A percentile compares a stretch with the other conserved stretches of the same genome.
Conservation (phyloP, 805 yeast species). For the Candida boidinii region DNA sequence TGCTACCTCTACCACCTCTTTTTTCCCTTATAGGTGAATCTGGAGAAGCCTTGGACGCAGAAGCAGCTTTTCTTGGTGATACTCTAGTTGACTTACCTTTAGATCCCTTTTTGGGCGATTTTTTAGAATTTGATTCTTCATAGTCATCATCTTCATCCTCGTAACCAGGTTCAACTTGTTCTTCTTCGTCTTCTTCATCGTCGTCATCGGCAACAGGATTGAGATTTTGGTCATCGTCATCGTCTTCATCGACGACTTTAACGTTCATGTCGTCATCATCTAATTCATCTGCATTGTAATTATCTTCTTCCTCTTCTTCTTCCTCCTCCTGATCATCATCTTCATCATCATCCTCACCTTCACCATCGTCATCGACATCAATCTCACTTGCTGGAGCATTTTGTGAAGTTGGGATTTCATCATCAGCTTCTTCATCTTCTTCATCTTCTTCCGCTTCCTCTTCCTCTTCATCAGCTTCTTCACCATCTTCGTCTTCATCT, state of each 20-base stretch:
- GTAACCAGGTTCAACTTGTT: slow-evolving; percentile 7
- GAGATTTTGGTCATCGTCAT: slow-evolving; percentile 7
- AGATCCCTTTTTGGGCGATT: no score
- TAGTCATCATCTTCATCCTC: slow-evolving; percentile 1
- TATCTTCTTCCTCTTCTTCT: slow-evolving; percentile 9
- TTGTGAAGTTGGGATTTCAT: slow-evolving; percentile 10
- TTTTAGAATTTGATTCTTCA: not conserved
- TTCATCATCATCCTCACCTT: slow-evolving; percentile 13
- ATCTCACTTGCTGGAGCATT: slow-evolving; percentile 4
- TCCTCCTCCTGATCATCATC: slow-evolving; percentile 4
- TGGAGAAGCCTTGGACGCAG: no score
- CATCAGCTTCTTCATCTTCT: slow-evolving; percentile 14
- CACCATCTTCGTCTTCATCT: slow-evolving; percentile 8
- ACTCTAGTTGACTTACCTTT: no score
- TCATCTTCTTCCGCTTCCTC: slow-evolving; percentile 12
- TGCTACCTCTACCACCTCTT: slow-evolving; percentile 5
- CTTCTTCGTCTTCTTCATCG: slow-evolving; percentile 3
- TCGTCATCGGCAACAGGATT: slow-evolving; percentile 2
- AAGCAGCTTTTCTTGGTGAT: no score
- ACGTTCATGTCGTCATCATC: slow-evolving; percentile 7
- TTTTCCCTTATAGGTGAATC: no score
- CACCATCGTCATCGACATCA: slow-evolving; percentile 26
- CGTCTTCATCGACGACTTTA: slow-evolving; percentile 6
- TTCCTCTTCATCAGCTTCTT: slow-evolving; percentile 9
- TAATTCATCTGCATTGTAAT: slow-evolving; percentile 25